Base-by-base conservation (phyloP, 306 rosid genomes). In the Mimosa bimucronata region DNA sequence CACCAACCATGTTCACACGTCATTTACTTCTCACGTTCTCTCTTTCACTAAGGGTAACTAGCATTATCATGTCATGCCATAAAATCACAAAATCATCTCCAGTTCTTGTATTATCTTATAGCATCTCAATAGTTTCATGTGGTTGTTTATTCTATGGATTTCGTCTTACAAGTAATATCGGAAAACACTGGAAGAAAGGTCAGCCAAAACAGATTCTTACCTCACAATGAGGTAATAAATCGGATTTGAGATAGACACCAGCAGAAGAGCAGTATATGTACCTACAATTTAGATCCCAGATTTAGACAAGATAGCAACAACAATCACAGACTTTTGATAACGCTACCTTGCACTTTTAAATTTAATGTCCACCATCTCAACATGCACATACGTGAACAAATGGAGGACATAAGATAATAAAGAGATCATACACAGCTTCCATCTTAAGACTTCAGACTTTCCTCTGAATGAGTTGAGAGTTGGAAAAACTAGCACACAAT, bases 231-330 rank as follows among this genome's bases (percentile, higher is more conserved):
- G 99, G 98, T 61, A 85, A 76, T 62, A 88, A 80, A 85, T 93
- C 99, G 70, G 97, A 85, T 85, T 95, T 95, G 77, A 89, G 97
- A 82, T 95, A 93, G n/a, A 95, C 97, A 79, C 99, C 99, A 0
- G 99, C 99, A 45, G 98, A 95, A 76, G 99, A 95, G 79, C 99
- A 95, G 97, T 95, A 95, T 77, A 95, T 95, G 87, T 82, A 93
- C 93, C 99, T 95, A 92, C 85, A 52, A 83, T 76, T 69, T 44
- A 68, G 50, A 34, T 79, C 57, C 7, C 70, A 74, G 60, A 23
- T 34, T 25, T 38, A 15, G 42, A 60, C 58, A 18, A 14, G 46
- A 74, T 3, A 78, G 55, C 16, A 25, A 16, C 50, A 60, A 26
- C 9, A 26, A 13, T 60, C 37, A 58, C 66, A 25, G 66, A 58